Evolutionary conservation across 2,329 filamentous ascomycete species (phyloP).

Genomic region (Penicillium nordicum): DNA sequence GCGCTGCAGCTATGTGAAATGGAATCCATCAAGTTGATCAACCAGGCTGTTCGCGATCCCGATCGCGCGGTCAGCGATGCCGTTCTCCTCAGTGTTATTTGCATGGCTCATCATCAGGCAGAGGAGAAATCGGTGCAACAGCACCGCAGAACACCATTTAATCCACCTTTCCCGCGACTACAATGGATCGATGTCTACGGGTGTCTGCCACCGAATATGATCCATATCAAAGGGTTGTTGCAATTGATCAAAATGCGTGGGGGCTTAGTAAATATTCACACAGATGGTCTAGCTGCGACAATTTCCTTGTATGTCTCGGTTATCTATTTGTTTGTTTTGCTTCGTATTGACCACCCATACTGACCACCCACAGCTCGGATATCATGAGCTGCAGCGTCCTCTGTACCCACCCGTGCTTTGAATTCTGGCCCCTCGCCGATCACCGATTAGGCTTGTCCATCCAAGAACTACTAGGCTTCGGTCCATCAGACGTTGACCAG

Average conservation of each 20-base stretch:
- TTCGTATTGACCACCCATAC: background rate
- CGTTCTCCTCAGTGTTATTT: slow-evolving; percentile 36
- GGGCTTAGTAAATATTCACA: slow-evolving; percentile 35
- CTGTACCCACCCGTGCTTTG: slow-evolving; percentile 24
- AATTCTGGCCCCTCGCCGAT: slow-evolving; percentile 26
- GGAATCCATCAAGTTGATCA: slow-evolving; percentile 37
- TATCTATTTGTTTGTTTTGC: background rate
- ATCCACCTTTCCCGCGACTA: slow-evolving; percentile 33
- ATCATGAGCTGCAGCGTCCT: slow-evolving; percentile 27
- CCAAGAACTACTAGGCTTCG: slow-evolving; percentile 28
- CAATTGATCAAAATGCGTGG: slow-evolving; percentile 38
- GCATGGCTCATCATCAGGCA: slow-evolving; percentile 34
- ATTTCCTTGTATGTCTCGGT: slow-evolving; percentile 36
- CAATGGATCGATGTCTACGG: slow-evolving; percentile 40
- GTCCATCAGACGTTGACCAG: slow-evolving; percentile 23
- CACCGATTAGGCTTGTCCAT: slow-evolving; percentile 18
- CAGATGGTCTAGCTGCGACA: slow-evolving; percentile 37
- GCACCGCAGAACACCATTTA: slow-evolving; percentile 27
- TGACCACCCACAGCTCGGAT: slow-evolving; percentile 25
- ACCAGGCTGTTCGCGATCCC: slow-evolving; percentile 32
- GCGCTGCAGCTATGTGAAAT: slow-evolving; percentile 27
- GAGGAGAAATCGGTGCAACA: slow-evolving; percentile 16
- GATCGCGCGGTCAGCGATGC: slow-evolving; percentile 33
- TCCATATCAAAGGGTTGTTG: slow-evolving; percentile 35
- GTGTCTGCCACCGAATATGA: slow-evolving; percentile 32